Evolutionary conservation across 192 early-diverging fungal species (phyloP), one percentile per base, ranked within the genome.

Genomic region (Linnemannia schmuckeri): DNA sequence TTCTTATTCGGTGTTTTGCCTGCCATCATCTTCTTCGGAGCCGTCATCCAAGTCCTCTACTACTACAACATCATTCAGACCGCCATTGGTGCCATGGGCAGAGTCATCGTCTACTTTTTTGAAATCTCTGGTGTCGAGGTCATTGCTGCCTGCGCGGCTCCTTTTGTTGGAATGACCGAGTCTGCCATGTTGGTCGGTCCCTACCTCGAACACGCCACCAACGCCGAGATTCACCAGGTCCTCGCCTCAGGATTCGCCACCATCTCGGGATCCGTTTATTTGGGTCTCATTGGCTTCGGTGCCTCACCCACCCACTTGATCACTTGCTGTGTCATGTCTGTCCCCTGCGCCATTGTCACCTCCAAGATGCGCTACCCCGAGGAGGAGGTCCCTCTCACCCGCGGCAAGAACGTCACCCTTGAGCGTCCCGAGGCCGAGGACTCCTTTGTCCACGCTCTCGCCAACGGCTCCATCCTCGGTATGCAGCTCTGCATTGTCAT

Each of bases 241-340:
- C 94, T 98, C 95, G 92, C 93, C 15, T 96, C 96, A 70, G 97
- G 97, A 79, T 98, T 98, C 88, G 94, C 97, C 57, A 98, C 97
- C 72, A 94, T 98, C 79, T 94, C 96, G 69, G 97, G 96, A 47
- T 97, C 97, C 4, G 94, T 95, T 13, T 89, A 96, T 35, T 89
- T 93, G 63, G 95, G 91, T 54, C 97, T 97, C 87, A 91, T 95
- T 75, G 81, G 89, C 40, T 88, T 96, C 85, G 96, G 96, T 75
- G 93, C 95, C 20, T 80, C 89, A 76, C 87, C 92, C 10, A 88
- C 91, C 10, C 90, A 93, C 81, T 88, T 98, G 72, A 93, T 98
- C 79, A 96, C 96, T 1, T 93, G 96, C 22, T 97, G 96, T 87
- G 89, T 97, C 91, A 97, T 98, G 96, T 98, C 97, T 35, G 94